Evolutionary conservation across 805 yeast species (phyloP).

Genomic region (Hanseniaspora clermontiae): DNA sequence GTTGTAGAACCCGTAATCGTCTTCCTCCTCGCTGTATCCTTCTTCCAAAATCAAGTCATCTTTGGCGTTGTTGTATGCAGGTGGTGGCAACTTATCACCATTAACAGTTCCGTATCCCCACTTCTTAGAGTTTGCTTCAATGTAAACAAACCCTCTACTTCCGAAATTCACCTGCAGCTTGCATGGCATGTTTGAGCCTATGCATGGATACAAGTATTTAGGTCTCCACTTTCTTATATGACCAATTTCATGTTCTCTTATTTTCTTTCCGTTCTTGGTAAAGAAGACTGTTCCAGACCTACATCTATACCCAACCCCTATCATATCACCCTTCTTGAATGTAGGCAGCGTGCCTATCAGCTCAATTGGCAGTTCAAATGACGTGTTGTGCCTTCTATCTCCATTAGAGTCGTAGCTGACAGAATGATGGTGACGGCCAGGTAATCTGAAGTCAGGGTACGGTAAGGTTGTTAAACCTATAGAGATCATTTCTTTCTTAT

Average conservation of each 20-base stretch:
- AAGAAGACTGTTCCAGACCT: conserved; percentile 78
- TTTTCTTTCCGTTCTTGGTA: conserved; percentile 85
- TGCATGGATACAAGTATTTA: conserved; percentile 67
- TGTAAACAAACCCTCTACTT: conserved; percentile 75
- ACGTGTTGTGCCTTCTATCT: conserved; percentile 62
- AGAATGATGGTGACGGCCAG: conserved; percentile 81
- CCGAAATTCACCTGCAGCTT: conserved; percentile 83
- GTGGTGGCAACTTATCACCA: conserved; percentile 86
- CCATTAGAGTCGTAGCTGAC: conserved; percentile 84
- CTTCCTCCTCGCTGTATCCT: conserved; percentile 25
- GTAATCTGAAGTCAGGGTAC: conserved; percentile 84
- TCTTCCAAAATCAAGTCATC: conserved; percentile 63
- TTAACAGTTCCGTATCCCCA: conserved; percentile 92
- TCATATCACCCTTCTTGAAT: conserved; percentile 71
- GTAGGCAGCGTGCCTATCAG: conserved; percentile 46
- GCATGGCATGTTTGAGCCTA: conserved; percentile 76
- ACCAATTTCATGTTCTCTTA: conserved; percentile 68
- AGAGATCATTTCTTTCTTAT: conserved; percentile 41
- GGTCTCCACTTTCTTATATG: conserved; percentile 60
- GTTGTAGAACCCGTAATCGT: conserved; percentile 12
- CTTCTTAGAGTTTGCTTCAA: conserved; percentile 84
- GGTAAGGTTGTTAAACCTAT: conserved; percentile 79
- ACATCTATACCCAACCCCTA: conserved; percentile 81
- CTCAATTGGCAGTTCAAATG: conserved; percentile 39
- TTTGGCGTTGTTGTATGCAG: conserved; percentile 70